Percentiles rank a stretch among this genome's conserved stretches.
phyloP scores from a whole-genome alignment of 2,329 filamentous ascomycete genomes.

The Cryphonectria japonica region DNA sequence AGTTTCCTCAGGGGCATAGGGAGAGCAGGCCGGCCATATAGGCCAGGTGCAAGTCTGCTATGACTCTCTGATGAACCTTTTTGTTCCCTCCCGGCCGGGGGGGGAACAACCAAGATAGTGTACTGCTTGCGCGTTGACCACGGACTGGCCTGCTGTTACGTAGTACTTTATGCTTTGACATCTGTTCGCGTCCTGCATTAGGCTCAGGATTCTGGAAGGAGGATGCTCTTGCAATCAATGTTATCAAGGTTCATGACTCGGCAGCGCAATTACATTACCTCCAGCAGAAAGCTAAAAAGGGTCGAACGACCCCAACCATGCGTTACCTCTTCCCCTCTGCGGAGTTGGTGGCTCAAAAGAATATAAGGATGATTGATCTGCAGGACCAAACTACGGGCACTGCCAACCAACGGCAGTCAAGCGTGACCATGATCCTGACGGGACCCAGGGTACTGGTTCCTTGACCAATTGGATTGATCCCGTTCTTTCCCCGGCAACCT shows the following conservation, averaged over 20 bases:
- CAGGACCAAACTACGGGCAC: not conserved
- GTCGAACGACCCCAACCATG: too few relatives aligned
- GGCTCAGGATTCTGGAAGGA: not conserved
- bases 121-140: not conserved
- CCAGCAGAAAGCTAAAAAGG: not conserved
- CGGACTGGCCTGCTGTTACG: not conserved
- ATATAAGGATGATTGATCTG: not conserved
- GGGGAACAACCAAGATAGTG: not conserved
- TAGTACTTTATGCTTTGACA: not conserved
- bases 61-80: not conserved
- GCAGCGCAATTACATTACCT: not conserved
- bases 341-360: not conserved
- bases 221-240: not conserved
- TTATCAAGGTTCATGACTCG: not conserved
- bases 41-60: not conserved
- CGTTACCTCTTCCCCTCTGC: not conserved
- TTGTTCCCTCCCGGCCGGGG: not conserved
- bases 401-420: not conserved
- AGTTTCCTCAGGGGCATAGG: not conserved
- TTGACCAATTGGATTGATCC: not conserved
- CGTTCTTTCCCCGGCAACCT: not conserved
- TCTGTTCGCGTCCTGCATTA: not conserved
- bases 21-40: not conserved
- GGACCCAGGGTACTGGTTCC: not conserved
- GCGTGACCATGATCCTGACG: not conserved